phyloP scores from a whole-genome alignment of 805 yeast genomes.

The Nakazawaea siamensis region DNA sequence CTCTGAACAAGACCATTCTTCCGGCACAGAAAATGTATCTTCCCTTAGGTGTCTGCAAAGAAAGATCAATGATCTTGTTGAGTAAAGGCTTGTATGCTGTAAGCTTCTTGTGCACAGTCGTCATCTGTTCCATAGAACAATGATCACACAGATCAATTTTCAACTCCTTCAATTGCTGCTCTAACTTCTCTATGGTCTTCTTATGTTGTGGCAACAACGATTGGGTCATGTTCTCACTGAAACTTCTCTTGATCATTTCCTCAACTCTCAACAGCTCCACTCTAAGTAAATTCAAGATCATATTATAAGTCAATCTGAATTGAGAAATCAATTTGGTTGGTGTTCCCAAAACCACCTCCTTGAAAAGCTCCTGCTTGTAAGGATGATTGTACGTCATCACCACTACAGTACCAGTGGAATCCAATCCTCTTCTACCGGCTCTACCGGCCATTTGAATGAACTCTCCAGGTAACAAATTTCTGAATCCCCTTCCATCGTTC shows the following conservation, averaged over 20 bases:
- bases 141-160: conserved; percentile 25
- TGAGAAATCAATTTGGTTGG: conserved; percentile 90
- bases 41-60: conserved; percentile 38
- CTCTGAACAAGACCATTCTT: conserved; percentile 50
- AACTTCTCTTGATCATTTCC: conserved; percentile 95
- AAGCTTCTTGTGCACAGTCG: conserved; percentile 34
- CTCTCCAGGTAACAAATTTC: conserved; percentile 89
- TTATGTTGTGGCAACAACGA: conserved; percentile 82
- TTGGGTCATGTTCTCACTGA: conserved; percentile 85
- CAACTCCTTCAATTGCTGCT: conserved; percentile 33
- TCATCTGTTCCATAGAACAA: conserved; percentile 32
- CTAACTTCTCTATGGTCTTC: conserved; percentile 46
- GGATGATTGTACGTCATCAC: conserved; percentile 78
- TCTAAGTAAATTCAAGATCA: conserved; percentile 86
- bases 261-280: conserved; percentile 95
- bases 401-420: conserved; percentile 88
- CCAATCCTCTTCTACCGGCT: conserved; percentile 97
- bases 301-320: conserved; percentile 88
- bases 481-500: conserved; percentile 81
- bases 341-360: conserved; percentile 77
- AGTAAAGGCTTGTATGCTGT: conserved; percentile 37
- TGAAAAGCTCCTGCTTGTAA: conserved; percentile 46
- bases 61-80: conserved; percentile 35
- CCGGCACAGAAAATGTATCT: conserved; percentile 44
- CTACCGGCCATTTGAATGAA: conserved; percentile 99